A percentile compares a stretch with the other conserved stretches of the same genome.
These are phyloP conservation scores for Leccinum imitatum DNA, from an alignment of 768 basidiomycete species.

Conservation along the genomic window DNA sequence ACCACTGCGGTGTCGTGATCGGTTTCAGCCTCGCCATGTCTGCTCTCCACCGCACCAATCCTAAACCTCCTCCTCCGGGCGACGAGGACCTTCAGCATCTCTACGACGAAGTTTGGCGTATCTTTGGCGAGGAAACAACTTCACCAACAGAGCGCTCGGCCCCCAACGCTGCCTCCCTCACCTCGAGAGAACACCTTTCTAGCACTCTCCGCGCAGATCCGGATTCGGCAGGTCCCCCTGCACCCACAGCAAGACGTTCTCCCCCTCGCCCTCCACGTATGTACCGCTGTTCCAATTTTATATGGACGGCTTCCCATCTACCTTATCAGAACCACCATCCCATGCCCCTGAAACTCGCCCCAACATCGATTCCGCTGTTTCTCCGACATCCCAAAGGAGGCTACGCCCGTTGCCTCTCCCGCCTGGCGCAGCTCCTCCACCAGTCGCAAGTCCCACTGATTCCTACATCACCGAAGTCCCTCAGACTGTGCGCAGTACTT, in stretches of 20 bases:
- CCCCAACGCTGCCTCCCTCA: conserved; percentile 16
- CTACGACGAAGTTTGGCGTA: conserved; percentile 74
- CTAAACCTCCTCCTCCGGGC: conserved; percentile 44
- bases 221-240: conserved; percentile 12
- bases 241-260: conserved; percentile 15
- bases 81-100: conserved; percentile 73
- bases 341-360: conserved; percentile 20
- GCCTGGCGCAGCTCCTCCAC: conserved; percentile 19
- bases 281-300: conserved; percentile 3
- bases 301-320: neutral
- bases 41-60: conserved; percentile 30
- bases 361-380: conserved; percentile 25
- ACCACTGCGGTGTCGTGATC: conserved; percentile 7
- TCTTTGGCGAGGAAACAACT: conserved; percentile 51
- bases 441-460: conserved; percentile 19
- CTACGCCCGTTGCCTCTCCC: conserved; percentile 30
- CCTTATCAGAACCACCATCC: conserved; percentile 14
- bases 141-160: conserved; percentile 34
- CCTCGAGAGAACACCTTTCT: conserved; percentile 19
- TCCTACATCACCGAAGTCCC: conserved; percentile 15
- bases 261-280: conserved; percentile 25
- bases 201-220: conserved; percentile 24
- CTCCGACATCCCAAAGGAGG: conserved; percentile 31
- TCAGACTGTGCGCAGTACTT: conserved; percentile 10
- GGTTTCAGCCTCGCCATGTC: conserved; percentile 33